Percentiles rank a stretch among this genome's conserved stretches.
phyloP scores from a whole-genome alignment of 495 filamentous ascomycete species.

The Jackrogersella minutella region DNA sequence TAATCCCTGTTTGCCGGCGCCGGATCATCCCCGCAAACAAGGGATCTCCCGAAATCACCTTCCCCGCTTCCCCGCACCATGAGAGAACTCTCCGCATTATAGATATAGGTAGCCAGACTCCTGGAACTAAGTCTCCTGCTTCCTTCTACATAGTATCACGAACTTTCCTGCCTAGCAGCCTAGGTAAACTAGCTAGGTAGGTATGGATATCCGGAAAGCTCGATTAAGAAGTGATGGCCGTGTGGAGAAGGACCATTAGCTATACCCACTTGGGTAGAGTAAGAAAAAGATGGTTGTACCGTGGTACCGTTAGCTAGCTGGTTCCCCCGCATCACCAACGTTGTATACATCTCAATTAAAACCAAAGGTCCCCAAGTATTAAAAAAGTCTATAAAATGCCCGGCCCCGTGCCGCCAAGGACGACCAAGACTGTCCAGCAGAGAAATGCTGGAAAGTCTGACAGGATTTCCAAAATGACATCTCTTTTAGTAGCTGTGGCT shows the following conservation, averaged over 20 bases:
- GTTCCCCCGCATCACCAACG: slow-evolving; percentile 18
- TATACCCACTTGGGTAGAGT: too few relatives aligned
- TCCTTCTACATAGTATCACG: too few relatives aligned
- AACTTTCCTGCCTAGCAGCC: too few relatives aligned
- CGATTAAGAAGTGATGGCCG: not conserved
- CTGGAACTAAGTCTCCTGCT: not conserved
- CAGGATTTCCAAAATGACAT: slow-evolving; percentile 24
- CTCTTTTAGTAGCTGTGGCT: slow-evolving; percentile 15
- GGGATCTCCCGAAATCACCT: too few relatives aligned
- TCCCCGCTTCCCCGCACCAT: slow-evolving; percentile 9
- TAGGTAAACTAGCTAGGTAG: not conserved
- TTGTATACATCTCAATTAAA: not conserved
- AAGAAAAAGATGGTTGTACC: too few relatives aligned
- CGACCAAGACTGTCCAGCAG: not conserved
- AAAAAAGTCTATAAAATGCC: slow-evolving; percentile 15
- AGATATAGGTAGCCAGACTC: not conserved
- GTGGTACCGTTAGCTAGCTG: too few relatives aligned
- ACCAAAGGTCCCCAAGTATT: too few relatives aligned
- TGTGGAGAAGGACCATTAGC: not conserved
- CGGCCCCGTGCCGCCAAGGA: not conserved
- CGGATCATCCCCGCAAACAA: not conserved
- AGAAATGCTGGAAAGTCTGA: not conserved
- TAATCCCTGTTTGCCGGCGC: not conserved
- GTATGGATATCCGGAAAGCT: not conserved
- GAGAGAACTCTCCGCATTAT: slow-evolving; percentile 12